Evolutionary conservation across 1,139 yeast genomes (phyloP).

Genomic region (Saccharomyces pastorianus): DNA sequence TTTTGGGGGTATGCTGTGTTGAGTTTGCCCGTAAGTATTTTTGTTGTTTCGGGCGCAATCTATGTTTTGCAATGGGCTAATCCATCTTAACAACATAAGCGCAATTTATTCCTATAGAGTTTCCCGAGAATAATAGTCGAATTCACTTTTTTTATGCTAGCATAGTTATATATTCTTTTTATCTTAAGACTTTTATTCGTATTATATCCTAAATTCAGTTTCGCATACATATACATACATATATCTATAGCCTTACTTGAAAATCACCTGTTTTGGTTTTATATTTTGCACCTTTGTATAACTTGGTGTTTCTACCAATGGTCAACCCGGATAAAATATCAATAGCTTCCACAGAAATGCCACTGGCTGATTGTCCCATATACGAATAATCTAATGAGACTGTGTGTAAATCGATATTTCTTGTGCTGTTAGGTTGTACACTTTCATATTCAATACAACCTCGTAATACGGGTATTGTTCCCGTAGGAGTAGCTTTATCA

Average conservation of each 20-base stretch:
- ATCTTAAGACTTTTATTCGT: not conserved
- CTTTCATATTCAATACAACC: slow-evolving; percentile 39
- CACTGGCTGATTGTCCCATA: not conserved
- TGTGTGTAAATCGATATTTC: not conserved
- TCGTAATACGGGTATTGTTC: slow-evolving; percentile 60
- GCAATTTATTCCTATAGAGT: not conserved
- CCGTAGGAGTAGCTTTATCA: slow-evolving; percentile 51
- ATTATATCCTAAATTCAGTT: not conserved
- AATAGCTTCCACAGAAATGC: not conserved
- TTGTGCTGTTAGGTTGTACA: not conserved
- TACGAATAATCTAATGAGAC: not conserved
- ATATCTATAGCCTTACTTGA: slow-evolving; percentile 20
- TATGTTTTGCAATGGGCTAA: slow-evolving; percentile 35
- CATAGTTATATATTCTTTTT: not conserved
- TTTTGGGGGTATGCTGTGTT: slow-evolving; percentile 72
- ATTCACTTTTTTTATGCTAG: not conserved
- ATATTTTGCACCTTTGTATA: slow-evolving; percentile 85
- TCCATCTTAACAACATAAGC: not conserved
- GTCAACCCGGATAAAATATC: slow-evolving; percentile 15
- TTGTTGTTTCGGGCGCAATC: slow-evolving; percentile 59
- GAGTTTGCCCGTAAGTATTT: slow-evolving; percentile 66
- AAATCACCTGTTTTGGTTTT: slow-evolving; percentile 58
- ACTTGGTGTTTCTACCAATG: slow-evolving; percentile 47
- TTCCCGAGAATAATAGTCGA: not conserved
- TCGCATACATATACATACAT: not conserved